Percentiles rank a stretch among this genome's conserved stretches.
These are phyloP conservation scores for Trichothecium sympodiale DNA, from an alignment of 2,329 filamentous ascomycete genomes.

Conservation along the genomic window DNA sequence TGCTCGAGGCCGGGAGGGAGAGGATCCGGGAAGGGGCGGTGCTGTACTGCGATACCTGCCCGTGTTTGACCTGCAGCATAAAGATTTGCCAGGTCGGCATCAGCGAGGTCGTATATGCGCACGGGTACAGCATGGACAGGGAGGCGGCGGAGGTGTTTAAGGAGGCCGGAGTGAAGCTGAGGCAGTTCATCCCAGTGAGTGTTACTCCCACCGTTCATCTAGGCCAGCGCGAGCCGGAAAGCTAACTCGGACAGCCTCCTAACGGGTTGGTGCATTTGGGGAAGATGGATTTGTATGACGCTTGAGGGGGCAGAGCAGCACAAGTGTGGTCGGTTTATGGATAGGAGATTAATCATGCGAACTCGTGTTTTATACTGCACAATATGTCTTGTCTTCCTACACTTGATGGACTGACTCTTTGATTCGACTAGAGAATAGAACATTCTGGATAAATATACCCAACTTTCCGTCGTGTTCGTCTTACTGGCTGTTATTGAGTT, in stretches of 20 bases:
- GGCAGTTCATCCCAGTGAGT: constrained; percentile 79
- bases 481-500: no score
- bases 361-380: no score
- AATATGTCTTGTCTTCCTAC: no score
- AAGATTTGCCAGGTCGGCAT: constrained; percentile 98
- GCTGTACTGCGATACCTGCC: constrained; percentile 92
- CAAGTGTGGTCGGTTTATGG: no score
- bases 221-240: no score
- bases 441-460: no score
- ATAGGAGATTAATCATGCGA: no score
- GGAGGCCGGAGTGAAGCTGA: constrained; percentile 70
- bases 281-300: constrained; percentile 29
- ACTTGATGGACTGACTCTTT: no score
- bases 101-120: constrained; percentile 79
- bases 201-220: constrained; percentile 1
- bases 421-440: no score
- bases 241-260: constrained; percentile 33
- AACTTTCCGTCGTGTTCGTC: no score
- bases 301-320: neutral
- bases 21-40: constrained; percentile 72
- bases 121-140: constrained; percentile 88
- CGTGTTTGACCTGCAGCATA: constrained; percentile 94
- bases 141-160: constrained; percentile 73
- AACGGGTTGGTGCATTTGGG: constrained; percentile 55
- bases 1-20: constrained; percentile 88